Evolutionary conservation across 2,329 filamentous ascomycete species (phyloP).

Genomic region (Acarospora socialis): DNA sequence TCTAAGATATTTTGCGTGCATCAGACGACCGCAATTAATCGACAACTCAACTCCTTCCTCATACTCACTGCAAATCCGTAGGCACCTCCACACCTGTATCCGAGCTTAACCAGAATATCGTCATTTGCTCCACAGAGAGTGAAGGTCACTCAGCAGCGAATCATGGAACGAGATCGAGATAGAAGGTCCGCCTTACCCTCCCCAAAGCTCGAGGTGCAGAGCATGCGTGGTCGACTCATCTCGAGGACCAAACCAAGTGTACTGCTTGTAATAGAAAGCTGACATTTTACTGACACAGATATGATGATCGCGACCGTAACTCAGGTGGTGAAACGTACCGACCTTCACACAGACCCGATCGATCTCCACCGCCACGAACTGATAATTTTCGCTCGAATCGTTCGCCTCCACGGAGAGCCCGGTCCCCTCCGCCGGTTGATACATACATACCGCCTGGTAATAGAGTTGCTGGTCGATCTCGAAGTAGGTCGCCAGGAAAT

Average conservation of each 20-base stretch:
- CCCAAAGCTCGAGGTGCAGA: too few species aligned
- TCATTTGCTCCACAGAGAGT: too few species aligned
- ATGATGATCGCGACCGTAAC: conserved; percentile 9
- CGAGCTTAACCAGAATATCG: too few species aligned
- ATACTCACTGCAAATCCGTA: too few species aligned
- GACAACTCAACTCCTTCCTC: too few species aligned
- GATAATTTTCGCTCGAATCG: conserved; percentile 10
- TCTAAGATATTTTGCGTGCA: too few species aligned
- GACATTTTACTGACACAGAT: conserved; percentile 5
- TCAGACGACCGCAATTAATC: too few species aligned
- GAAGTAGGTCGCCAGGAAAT: conserved; percentile 5
- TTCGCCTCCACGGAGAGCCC: conserved; percentile 11
- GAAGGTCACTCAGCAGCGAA: too few species aligned
- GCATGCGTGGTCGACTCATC: too few species aligned
- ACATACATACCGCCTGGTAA: conserved; percentile 8
- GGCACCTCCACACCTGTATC: too few species aligned
- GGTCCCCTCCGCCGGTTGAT: conserved; percentile 8
- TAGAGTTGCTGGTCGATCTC: background rate
- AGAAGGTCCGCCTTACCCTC: conserved; percentile 12
- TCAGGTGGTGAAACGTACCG: conserved; percentile 12
- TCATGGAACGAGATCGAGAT: conserved; percentile 12
- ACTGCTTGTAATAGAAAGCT: too few species aligned
- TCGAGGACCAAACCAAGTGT: too few species aligned
- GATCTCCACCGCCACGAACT: conserved; percentile 4
- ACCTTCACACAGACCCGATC: conserved; percentile 10